Evolutionary conservation across 2,329 filamentous ascomycete species (phyloP).

Genomic region (Penicillium sp.): DNA sequence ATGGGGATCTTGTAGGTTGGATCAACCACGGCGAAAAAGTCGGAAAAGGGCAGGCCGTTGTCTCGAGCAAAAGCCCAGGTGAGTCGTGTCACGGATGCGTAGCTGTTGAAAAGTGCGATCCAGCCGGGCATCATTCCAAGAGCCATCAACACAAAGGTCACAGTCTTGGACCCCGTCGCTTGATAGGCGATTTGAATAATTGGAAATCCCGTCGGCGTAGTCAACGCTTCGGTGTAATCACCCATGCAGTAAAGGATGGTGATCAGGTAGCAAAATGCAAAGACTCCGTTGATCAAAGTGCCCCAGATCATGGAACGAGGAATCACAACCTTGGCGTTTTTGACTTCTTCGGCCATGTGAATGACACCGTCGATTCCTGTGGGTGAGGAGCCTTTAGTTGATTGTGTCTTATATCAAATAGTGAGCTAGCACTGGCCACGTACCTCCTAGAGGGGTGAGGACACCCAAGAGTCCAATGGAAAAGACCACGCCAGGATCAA

Average conservation of each 20-base stretch:
- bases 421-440: background rate
- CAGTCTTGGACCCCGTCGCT: slow-evolving; percentile 40
- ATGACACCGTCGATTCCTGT: slow-evolving; percentile 23
- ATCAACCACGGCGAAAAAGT: slow-evolving; percentile 25
- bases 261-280: slow-evolving; percentile 42
- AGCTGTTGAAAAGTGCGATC: slow-evolving; percentile 23
- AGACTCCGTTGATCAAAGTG: slow-evolving; percentile 41
- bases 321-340: slow-evolving; percentile 41
- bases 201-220: slow-evolving; percentile 41
- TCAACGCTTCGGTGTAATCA: slow-evolving; percentile 33
- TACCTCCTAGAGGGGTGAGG: slow-evolving; percentile 15
- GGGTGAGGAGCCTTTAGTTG: background rate
- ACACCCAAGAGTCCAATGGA: slow-evolving; percentile 19
- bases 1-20: slow-evolving; percentile 35
- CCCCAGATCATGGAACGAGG: slow-evolving; percentile 43
- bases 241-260: slow-evolving; percentile 41
- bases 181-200: slow-evolving; percentile 47
- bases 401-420: slow-evolving; percentile 1
- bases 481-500: slow-evolving; percentile 18
- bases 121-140: slow-evolving; percentile 27
- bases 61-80: slow-evolving; percentile 43
- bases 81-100: slow-evolving; percentile 35
- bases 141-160: slow-evolving; percentile 38
- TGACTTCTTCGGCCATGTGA: slow-evolving; percentile 46
- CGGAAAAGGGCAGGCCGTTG: slow-evolving; percentile 35